Conservation (phyloP, 257 asterid genomes). For the Solanum pinnatisectum region DNA sequence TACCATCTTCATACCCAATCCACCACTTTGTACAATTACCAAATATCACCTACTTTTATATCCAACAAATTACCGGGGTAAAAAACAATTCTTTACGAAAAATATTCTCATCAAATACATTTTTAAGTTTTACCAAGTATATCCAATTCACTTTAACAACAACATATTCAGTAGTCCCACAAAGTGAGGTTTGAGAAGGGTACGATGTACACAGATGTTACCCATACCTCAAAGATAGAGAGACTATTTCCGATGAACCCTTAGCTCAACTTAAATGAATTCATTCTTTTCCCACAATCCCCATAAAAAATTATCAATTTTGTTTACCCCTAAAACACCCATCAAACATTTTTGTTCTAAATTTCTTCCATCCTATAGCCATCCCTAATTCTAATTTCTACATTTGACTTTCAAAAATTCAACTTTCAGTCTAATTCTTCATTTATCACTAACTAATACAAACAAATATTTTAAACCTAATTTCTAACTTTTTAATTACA, state of each 20-base stretch:
- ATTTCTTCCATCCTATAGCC: background rate
- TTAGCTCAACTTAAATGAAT: background rate
- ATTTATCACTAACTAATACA: background rate
- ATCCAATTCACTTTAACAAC: background rate
- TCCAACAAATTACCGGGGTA: background rate
- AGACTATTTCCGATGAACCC: background rate
- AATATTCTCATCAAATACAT: background rate
- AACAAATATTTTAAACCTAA: background rate
- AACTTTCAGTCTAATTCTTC: background rate
- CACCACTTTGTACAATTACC: background rate
- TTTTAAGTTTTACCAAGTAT: background rate
- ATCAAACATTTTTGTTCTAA: background rate
- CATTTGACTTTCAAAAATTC: background rate
- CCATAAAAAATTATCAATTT: background rate
- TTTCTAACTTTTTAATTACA: background rate
- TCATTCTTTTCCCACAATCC: background rate
- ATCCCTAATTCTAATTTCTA: background rate
- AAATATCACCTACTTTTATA: background rate
- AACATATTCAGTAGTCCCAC: background rate
- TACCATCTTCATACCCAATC: background rate
- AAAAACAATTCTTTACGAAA: too few species aligned
- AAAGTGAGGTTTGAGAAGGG: background rate
- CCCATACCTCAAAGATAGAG: background rate
- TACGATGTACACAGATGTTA: background rate
- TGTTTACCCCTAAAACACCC: background rate